These are phyloP conservation scores for Ophiosphaerella korrae DNA, from an alignment of 2,329 filamentous ascomycete genomes.

Conservation along the genomic window DNA sequence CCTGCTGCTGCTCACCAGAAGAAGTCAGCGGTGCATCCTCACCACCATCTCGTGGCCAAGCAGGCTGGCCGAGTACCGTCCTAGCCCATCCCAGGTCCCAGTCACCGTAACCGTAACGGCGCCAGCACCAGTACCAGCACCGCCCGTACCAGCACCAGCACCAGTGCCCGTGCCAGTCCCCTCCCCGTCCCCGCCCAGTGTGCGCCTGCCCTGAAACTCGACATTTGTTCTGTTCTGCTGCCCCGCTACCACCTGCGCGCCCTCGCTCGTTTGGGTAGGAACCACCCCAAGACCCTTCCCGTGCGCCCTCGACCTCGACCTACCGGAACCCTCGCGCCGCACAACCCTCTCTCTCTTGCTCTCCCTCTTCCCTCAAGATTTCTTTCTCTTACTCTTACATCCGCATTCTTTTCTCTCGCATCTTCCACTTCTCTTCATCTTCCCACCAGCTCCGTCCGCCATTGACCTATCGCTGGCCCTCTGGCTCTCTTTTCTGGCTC, in stretches of 20 bases:
- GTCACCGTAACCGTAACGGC: too few species aligned
- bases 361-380: conserved; percentile 21
- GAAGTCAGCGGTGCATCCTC: conserved; percentile 20
- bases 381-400: conserved; percentile 7
- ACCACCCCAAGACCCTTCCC: background rate
- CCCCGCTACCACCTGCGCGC: conserved; percentile 17
- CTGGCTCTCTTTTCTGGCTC: conserved; percentile 14
- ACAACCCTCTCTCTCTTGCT: background rate
- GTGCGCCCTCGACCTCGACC: conserved; percentile 15
- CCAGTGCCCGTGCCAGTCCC: background rate
- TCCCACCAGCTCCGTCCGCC: background rate
- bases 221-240: conserved; percentile 30
- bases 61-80: background rate
- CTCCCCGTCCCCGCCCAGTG: conserved; percentile 9
- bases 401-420: background rate
- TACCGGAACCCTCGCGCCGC: conserved; percentile 5
- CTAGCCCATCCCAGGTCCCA: too few species aligned
- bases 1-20: conserved; percentile 33
- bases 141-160: too few species aligned
- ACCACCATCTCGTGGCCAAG: conserved; percentile 5
- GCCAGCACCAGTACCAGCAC: too few species aligned
- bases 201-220: conserved; percentile 32
- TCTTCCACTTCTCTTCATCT: conserved; percentile 1
- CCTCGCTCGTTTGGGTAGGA: conserved; percentile 25
- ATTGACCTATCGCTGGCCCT: conserved; percentile 10